Evolutionary conservation across 345 rosid species (phyloP), one percentile per base, ranked within the genome.

Genomic region (Mercurialis annua): DNA sequence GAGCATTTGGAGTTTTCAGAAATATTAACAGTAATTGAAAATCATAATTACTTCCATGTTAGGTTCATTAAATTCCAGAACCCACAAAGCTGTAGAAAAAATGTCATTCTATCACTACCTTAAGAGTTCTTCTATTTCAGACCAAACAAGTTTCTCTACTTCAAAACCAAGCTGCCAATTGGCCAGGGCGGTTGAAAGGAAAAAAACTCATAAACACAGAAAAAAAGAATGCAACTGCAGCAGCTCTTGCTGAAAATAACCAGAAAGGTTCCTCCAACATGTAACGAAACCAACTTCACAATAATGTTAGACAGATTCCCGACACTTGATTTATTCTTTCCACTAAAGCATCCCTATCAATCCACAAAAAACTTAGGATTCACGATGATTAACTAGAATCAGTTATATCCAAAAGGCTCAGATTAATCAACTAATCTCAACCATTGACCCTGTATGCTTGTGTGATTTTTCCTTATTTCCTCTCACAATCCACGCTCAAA

Each of bases 101-200:
- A 31, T 3, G 49, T 24, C 17, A 40, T 38, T 59, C 36, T 18
- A 67, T 40, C 10, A 15, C 23, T 14, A 1, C 48, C n/a, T 46
- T 65, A 15, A 10, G 34, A 51, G 44, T 17, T 34, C 54, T 20
- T 18, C 33, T 44, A 18, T 3, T 54, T 65, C 20, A 40, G 2
- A 57, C 34, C 15, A 68, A 47, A 33, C n/a, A 58, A 23, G 42
- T 36, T 53, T 62, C 36, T 43, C 14, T 29, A 60, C 31, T 30
- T 12, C 16, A 21, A 40, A 60, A 60, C 33, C n/a, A n/a, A n/a
- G 34, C 16, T 24, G 10, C 27, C 54, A 12, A 44, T 34, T 4
- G 40, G 9, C 9, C 40, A 9, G 5, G 5, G 40, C 40, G 5
- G 4, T 34, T 34, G 4, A 34, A 34, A 34, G 9, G 5, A 34